Conservation (phyloP, 2,329 filamentous ascomycete species). For the Pseudocercospora fuligena region DNA sequence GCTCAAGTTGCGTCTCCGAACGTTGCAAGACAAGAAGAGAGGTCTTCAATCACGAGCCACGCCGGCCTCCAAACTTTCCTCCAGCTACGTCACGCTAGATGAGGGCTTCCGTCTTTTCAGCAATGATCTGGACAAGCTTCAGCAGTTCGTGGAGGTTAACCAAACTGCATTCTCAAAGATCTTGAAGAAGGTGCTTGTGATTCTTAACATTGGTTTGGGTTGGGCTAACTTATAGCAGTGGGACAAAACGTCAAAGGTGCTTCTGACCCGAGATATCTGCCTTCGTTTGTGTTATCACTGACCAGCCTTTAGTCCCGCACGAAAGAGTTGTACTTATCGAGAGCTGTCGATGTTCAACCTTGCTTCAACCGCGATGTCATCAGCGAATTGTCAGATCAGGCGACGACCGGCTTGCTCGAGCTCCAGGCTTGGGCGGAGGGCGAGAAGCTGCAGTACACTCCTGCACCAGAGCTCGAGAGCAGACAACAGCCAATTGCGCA, state of each 20-base stretch:
- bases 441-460: constrained; percentile 76
- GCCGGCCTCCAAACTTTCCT: constrained; percentile 81
- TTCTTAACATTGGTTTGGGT: constrained; percentile 25
- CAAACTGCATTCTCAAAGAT: constrained; percentile 98
- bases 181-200: constrained; percentile 75
- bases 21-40: constrained; percentile 92
- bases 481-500: constrained; percentile 59
- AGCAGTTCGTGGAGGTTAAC: constrained; percentile 98
- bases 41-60: constrained; percentile 76
- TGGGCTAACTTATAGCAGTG: constrained; percentile 62
- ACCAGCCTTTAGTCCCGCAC: constrained; percentile 73
- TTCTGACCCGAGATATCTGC: constrained; percentile 30
- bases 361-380: constrained; percentile 98
- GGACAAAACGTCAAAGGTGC: constrained; percentile 96
- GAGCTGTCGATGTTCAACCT: constrained; percentile 95
- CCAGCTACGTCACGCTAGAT: constrained; percentile 91
- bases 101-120: constrained; percentile 98
- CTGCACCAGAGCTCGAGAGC: constrained; percentile 41
- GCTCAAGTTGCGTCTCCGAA: constrained; percentile 92
- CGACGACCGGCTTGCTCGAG: constrained; percentile 93
- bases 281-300: constrained; percentile 23
- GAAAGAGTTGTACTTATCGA: constrained; percentile 94
- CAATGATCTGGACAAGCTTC: constrained; percentile 90
- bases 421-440: constrained; percentile 97
- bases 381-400: constrained; percentile 93